Evolutionary conservation across 352 stramenopile species (phyloP), one percentile per base, ranked within the genome.

Genomic region (Phytopythium ostracodes): DNA sequence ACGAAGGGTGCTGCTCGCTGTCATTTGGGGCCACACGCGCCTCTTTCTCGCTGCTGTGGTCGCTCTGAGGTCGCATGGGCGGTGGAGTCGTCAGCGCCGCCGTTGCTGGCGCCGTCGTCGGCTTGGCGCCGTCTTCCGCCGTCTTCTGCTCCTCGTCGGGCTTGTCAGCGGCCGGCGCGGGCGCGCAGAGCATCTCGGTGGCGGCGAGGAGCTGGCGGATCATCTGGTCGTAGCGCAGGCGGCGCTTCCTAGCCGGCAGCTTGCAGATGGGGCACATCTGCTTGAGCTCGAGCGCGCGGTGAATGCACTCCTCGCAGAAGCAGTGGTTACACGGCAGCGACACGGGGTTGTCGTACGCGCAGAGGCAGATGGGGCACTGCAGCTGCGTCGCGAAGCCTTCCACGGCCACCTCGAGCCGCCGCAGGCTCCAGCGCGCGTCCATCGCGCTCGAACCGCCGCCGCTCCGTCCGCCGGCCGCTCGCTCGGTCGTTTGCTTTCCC

Each of bases 301-400:
- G 76, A 70, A 96, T 96, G 70, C 87, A 96, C 60, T 92, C 82
- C 60, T 92, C 80, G 57, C 87, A 96, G 67, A 94, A 96, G 67
- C 79, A 92, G 72, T 96, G 87, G 64, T 94, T 91, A 65, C 87
- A 96, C 20, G 87, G 87, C 65, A 96, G 64, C 12, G 87, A 94
- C 38, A 81, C 74, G 29, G 87, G 83, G 35, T 65, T 76, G 9
- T 76, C 71, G 67, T 92, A 91, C 40, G 78, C 71, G 66, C 80
- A 91, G 24, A 96, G 72, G 56, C 87, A 96, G 59, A 96, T 96
- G 49, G 85, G 77, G 64, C 87, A 96, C 66, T 90, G 79, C 61
- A 96, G 63, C 68, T 94, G 83, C 56, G 70, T 70, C 58, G 76
- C 72, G 65, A 96, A 94, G 46, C 56, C 66, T 56, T 90, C 81